Evolutionary conservation across 345 rosid species (phyloP).

Genomic region (Lepidium didymum): DNA sequence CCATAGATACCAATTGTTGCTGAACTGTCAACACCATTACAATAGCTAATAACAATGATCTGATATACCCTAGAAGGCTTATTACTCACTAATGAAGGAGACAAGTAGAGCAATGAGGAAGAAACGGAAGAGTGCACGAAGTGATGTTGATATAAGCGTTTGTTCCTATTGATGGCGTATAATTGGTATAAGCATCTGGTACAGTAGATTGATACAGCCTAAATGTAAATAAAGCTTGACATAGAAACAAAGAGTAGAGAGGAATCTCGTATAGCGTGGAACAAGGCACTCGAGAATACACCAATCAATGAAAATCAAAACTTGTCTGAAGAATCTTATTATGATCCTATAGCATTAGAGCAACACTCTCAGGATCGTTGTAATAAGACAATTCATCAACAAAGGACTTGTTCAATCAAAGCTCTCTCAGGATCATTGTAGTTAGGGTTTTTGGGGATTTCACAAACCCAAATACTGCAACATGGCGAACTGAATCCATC

Average conservation of each 20-base stretch:
- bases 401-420: not conserved
- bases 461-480: not conserved
- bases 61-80: not conserved
- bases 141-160: not conserved
- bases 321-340: not conserved
- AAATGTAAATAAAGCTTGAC: not conserved
- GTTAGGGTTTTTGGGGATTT: not conserved
- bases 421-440: too few relatives aligned
- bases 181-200: not conserved
- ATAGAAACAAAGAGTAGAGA: not conserved
- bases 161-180: not conserved
- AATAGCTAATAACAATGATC: not conserved
- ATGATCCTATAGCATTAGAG: not conserved
- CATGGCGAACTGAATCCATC: not conserved
- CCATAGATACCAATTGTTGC: not conserved
- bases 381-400: not conserved
- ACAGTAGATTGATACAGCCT: not conserved
- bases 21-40: not conserved
- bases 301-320: not conserved
- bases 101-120: not conserved
- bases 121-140: not conserved
- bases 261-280: not conserved
- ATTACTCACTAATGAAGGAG: not conserved
- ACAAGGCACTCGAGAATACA: not conserved
- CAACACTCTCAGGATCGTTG: not conserved